Evolutionary conservation across 768 basidiomycete genomes (phyloP).

Genomic region (Galerina sulciceps): DNA sequence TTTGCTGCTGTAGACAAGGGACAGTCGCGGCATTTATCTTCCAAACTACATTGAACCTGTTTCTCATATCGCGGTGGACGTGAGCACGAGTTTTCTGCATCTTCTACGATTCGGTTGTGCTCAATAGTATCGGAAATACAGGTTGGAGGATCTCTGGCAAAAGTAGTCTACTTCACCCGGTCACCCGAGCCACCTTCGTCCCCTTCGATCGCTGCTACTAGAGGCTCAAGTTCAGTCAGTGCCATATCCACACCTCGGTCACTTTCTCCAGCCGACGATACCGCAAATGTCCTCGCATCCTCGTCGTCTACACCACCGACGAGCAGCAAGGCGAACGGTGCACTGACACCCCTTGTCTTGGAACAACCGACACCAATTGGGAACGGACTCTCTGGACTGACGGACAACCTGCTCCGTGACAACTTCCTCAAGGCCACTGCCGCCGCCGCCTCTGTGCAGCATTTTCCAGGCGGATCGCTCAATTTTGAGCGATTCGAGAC

Average conservation of each 20-base stretch:
- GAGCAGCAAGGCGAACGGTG: slow-evolving; percentile 58
- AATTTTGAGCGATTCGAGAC: slow-evolving; percentile 99
- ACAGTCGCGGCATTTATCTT: slow-evolving; percentile 95
- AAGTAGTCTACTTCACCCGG: slow-evolving; percentile 98
- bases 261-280: slow-evolving; percentile 43
- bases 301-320: slow-evolving; percentile 36
- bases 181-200: slow-evolving; percentile 86
- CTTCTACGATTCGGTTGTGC: slow-evolving; percentile 13
- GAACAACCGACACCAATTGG: slow-evolving; percentile 47
- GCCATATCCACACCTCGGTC: slow-evolving; percentile 50
- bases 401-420: slow-evolving; percentile 55
- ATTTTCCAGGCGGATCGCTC: slow-evolving; percentile 94
- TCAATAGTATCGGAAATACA: slow-evolving; percentile 34
- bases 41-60: slow-evolving; percentile 98
- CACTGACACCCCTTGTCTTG: slow-evolving; percentile 83
- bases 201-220: slow-evolving; percentile 67
- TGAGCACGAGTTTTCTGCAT: slow-evolving; percentile 46
- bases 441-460: slow-evolving; percentile 47
- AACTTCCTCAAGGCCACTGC: slow-evolving; percentile 69
- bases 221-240: slow-evolving; percentile 55
- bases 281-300: slow-evolving; percentile 29
- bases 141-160: slow-evolving; percentile 97
- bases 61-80: slow-evolving; percentile 97
- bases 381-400: slow-evolving; percentile 39
- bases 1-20: slow-evolving; percentile 65